Conservation (phyloP, 176 grass and related monocot species). For the Poa pratensis region DNA sequence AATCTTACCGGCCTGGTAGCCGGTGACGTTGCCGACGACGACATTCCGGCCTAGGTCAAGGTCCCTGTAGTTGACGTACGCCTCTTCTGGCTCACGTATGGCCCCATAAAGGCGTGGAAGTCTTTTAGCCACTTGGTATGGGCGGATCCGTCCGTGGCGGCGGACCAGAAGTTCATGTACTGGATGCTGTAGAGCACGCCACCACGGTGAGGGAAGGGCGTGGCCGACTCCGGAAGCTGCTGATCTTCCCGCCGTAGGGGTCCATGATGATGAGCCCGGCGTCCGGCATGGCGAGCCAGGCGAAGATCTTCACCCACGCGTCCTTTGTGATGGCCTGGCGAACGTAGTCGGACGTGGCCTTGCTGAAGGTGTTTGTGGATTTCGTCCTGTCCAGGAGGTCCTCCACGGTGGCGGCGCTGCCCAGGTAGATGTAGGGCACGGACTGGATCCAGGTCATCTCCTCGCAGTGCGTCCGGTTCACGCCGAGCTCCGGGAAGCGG, state of each 20-base stretch:
- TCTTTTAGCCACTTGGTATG: slow-evolving; percentile 21
- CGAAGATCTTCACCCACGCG: slow-evolving; percentile 19
- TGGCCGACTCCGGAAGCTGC: slow-evolving; percentile 32
- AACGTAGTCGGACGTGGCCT: slow-evolving; percentile 58
- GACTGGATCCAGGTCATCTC: slow-evolving; percentile 60
- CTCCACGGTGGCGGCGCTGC: slow-evolving; percentile 28
- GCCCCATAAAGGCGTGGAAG: slow-evolving; percentile 45
- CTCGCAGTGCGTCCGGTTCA: neutral
- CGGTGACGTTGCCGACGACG: slow-evolving; percentile 32
- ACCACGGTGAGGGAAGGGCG: slow-evolving; percentile 50
- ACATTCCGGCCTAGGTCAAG: slow-evolving; percentile 37
- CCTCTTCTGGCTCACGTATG: slow-evolving; percentile 24
- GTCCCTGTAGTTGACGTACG: no score
- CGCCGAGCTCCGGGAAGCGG: slow-evolving; percentile 47
- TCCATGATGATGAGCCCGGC: slow-evolving; percentile 52
- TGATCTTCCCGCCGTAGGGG: slow-evolving; percentile 30
- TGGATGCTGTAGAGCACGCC: slow-evolving; percentile 7
- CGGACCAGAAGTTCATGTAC: no score
- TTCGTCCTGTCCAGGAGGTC: slow-evolving; percentile 43
- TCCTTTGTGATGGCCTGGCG: slow-evolving; percentile 4
- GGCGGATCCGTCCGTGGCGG: neutral
- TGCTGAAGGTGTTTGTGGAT: neutral
- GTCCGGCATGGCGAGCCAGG: slow-evolving; percentile 27
- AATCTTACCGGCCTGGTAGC: slow-evolving; percentile 36
- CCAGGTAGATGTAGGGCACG: slow-evolving; percentile 36